These are phyloP conservation scores for Parietaria judaica DNA, from an alignment of 306 rosid genomes.

Conservation along the genomic window DNA sequence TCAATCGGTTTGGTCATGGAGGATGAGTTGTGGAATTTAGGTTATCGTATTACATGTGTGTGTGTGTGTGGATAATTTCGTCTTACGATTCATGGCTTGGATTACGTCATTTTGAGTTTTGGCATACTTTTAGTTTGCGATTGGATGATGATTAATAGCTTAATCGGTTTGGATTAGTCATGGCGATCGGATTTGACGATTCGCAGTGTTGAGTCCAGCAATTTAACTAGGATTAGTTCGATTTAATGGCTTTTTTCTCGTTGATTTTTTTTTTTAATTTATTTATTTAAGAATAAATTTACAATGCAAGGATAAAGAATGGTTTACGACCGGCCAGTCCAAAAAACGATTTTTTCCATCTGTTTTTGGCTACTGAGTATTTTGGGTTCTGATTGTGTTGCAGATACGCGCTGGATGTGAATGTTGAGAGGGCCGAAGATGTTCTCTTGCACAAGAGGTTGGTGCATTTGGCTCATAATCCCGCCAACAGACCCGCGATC, in stretches of 20 bases:
- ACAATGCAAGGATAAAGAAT: too few species aligned
- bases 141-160: not conserved
- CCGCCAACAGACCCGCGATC: constrained; percentile 78
- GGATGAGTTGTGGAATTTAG: constrained; percentile 3
- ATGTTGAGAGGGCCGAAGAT: constrained; percentile 92
- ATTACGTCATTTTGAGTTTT: not conserved
- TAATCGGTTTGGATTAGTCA: not conserved
- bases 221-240: not conserved
- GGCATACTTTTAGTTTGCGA: constrained; percentile 3
- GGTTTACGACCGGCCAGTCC: too few species aligned
- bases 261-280: not conserved
- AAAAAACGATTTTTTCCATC: not conserved
- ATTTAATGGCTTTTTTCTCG: not conserved
- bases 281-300: too few species aligned
- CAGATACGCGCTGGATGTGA: constrained; percentile 94
- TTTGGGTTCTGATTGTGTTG: constrained; percentile 12
- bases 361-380: not conserved
- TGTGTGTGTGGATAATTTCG: not conserved
- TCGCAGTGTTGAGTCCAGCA: too few species aligned
- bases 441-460: constrained; percentile 92
- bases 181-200: not conserved
- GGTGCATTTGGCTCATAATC: constrained; percentile 78
- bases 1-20: not conserved
- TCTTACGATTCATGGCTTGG: not conserved
- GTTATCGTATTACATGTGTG: not conserved